These are phyloP conservation scores for Talaromyces sp. DNA, from an alignment of 2,329 filamentous ascomycete genomes.

Conservation along the genomic window DNA sequence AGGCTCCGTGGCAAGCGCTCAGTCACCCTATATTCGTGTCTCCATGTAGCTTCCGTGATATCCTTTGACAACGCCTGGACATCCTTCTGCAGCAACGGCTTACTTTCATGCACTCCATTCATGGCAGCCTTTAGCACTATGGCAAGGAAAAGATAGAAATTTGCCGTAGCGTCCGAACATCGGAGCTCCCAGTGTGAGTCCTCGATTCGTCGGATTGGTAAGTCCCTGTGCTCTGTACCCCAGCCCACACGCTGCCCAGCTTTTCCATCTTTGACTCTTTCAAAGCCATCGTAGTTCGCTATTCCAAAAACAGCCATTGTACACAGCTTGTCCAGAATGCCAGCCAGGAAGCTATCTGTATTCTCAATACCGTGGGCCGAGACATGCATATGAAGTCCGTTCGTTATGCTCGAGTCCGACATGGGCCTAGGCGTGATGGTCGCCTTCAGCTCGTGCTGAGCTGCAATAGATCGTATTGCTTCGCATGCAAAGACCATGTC, in stretches of 20 bases:
- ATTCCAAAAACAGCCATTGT: background rate
- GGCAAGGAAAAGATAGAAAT: background rate
- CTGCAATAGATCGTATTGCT: background rate
- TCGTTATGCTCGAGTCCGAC: background rate
- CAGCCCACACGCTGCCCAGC: background rate
- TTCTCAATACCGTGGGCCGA: background rate
- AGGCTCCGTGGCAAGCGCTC: background rate
- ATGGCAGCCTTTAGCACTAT: background rate
- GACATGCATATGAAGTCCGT: background rate
- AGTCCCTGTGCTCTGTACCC: background rate
- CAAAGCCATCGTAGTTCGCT: slow-evolving; percentile 1
- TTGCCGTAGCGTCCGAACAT: background rate
- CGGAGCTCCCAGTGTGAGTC: background rate
- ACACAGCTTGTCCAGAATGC: background rate
- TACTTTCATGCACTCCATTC: background rate
- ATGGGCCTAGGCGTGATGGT: background rate
- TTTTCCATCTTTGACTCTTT: background rate
- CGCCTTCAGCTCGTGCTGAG: background rate
- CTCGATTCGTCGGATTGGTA: background rate
- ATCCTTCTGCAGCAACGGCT: background rate
- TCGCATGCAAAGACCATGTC: background rate
- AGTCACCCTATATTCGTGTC: background rate
- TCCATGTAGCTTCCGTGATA: background rate
- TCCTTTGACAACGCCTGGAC: background rate
- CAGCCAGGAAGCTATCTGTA: background rate